Conservation (phyloP, 2,329 filamentous ascomycete species). For the Stemphylium lycopersici region DNA sequence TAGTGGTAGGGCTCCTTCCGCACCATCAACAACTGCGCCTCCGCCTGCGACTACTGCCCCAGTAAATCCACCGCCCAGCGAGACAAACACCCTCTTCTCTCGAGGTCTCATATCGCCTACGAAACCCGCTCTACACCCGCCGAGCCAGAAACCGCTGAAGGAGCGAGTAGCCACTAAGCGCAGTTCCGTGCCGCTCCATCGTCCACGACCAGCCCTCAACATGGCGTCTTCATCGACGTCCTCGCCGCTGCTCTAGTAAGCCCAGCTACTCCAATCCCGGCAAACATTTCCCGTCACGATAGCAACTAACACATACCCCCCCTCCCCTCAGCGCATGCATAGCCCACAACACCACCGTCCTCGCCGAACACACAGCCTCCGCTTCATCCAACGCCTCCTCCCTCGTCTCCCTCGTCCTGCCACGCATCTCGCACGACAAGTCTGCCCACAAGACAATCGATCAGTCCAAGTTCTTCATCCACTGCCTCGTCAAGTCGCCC, state of each 20-base stretch:
- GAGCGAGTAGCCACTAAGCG: not conserved
- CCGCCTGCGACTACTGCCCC: constrained; percentile 3
- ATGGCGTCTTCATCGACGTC: constrained; percentile 50
- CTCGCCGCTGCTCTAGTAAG: constrained; percentile 50
- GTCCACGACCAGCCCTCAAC: constrained; percentile 11
- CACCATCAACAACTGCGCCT: constrained; percentile 7
- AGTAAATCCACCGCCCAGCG: not conserved
- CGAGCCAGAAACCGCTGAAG: not conserved
- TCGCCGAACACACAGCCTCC: constrained; percentile 88
- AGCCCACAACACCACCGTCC: constrained; percentile 89
- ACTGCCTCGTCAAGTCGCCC: constrained; percentile 89
- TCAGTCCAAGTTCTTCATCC: constrained; percentile 88
- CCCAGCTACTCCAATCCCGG: not conserved
- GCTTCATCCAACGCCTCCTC: constrained; percentile 82
- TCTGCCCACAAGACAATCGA: constrained; percentile 94
- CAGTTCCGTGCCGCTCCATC: not conserved
- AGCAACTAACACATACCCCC: constrained; percentile 24
- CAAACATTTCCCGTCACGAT: not conserved
- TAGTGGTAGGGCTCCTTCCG: constrained; percentile 18
- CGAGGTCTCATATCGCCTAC: constrained; percentile 13
- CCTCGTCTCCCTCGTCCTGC: constrained; percentile 90
- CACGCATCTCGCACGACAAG: constrained; percentile 82
- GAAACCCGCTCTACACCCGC: not conserved
- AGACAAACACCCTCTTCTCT: constrained; percentile 8
- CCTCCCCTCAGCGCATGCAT: constrained; percentile 83